These are phyloP conservation scores for Thraustochytrium sp. DNA, from an alignment of 352 stramenopile species.

Conservation along the genomic window DNA sequence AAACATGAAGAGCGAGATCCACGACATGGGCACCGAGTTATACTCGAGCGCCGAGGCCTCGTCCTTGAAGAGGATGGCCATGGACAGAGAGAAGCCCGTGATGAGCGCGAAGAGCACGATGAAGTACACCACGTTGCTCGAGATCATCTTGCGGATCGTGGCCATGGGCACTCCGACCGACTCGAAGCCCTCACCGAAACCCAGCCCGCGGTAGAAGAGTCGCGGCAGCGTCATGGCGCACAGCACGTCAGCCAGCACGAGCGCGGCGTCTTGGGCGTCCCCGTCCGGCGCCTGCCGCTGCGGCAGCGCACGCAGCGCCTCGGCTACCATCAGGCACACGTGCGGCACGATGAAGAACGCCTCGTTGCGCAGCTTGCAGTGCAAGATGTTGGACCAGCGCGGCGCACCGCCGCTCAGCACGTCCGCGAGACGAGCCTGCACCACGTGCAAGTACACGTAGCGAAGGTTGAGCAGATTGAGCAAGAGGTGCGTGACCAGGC, in stretches of 20 bases:
- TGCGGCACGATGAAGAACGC: conserved; percentile 27
- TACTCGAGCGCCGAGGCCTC: not conserved
- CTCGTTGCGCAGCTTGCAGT: conserved; percentile 32
- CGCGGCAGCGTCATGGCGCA: not conserved
- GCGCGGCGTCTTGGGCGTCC: not conserved
- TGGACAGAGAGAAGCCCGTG: conserved; percentile 9
- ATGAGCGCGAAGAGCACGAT: conserved; percentile 29
- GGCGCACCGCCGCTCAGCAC: not conserved
- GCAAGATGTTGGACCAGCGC: not conserved
- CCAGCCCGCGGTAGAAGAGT: conserved; percentile 27
- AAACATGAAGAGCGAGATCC: conserved; percentile 38
- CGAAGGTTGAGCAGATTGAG: not conserved
- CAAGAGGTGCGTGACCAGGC: not conserved
- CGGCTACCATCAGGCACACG: not conserved
- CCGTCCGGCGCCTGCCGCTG: not conserved
- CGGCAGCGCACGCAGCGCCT: not conserved
- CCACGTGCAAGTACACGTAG: conserved; percentile 2
- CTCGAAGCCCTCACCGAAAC: conserved; percentile 34
- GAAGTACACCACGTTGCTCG: conserved; percentile 35
- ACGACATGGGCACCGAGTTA: not conserved
- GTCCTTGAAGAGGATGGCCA: conserved; percentile 8
- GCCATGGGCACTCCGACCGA: conserved; percentile 7
- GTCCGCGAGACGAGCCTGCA: conserved; percentile 6
- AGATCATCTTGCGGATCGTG: conserved; percentile 37
- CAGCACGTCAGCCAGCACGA: not conserved